Base-by-base conservation (phyloP, 352 stramenopile species). In the Globisporangium barbulae region DNA sequence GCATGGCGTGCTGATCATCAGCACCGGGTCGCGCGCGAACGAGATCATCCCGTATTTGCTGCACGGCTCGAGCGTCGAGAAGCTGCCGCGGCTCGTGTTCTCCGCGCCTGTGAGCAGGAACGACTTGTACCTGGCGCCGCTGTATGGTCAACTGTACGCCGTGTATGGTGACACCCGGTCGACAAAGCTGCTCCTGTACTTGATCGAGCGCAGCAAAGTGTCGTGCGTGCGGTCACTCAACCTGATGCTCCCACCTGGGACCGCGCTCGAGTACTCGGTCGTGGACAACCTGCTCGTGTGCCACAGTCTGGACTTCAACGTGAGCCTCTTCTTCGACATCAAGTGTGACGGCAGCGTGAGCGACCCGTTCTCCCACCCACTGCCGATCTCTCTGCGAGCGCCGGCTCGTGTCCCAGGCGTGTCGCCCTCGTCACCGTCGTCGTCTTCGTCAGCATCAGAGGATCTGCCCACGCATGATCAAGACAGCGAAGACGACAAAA, bases 211-310 rank as follows among this genome's bases (percentile, higher is more conserved):
- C 35, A 77, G 66, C 2, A 90, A 89, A 61, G 80, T 91, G 21
- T 70, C 78, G 42, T 95, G 86, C 65, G 83, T 91, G 59, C 83
- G 79, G 12, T 90, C 86, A 42, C 67, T 93, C 8, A 81, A 90
- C 47, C 61, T 95, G 9, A 75, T 89, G 76, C 63, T 95, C 31
- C 81, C 85, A 0, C 71, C 76, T 0, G 75, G 76, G 17, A 87
- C 81, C 7, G 68, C 71, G 25, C 52, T 91, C 28, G 73, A 87
- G 61, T 90, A 80, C 64, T 95, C 86, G 5, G 82, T 92, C 6
- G 81, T 95, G 39, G 86, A 95, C 71, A 90, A 95, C 53, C 48
- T 95, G 52, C 77, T 95, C 5, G 82, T 91, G 5, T 93, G 80
- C 64, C 86, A 95, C 65, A 91, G 84, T 61, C 59, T 91, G 47